A percentile compares a stretch with the other conserved stretches of the same genome.
phyloP scores from a whole-genome alignment of 2,329 filamentous ascomycete genomes.

The Sclerotinia nivalis region DNA sequence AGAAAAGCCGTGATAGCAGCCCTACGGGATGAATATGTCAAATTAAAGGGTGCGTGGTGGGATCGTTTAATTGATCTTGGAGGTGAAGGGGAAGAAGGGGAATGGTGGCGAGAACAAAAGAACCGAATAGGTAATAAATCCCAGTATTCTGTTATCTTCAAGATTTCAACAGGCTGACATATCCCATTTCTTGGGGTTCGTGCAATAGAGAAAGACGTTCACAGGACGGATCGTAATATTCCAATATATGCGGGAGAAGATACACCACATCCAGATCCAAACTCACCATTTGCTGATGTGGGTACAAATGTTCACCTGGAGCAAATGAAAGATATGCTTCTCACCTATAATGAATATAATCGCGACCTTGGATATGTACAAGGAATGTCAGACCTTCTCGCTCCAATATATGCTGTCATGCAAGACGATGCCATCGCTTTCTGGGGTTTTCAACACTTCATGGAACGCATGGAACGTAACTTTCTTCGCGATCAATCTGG shows the following conservation, averaged over 20 bases:
- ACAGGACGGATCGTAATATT: conserved; percentile 91
- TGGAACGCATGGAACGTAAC: conserved; percentile 97
- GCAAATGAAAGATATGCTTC: conserved; percentile 98
- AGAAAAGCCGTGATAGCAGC: conserved; percentile 80
- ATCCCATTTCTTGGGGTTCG: conserved; percentile 54
- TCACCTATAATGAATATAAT: conserved; percentile 99
- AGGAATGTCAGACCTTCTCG: conserved; percentile 96
- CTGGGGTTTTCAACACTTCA: conserved; percentile 94
- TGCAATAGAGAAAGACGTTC: conserved; percentile 89
- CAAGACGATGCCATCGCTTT: conserved; percentile 97
- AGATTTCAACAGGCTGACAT: conserved; percentile 38
- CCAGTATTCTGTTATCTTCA: conserved; percentile 10
- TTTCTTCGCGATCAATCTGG: conserved; percentile 94
- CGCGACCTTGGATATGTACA: conserved; percentile 94
- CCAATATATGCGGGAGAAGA: conserved; percentile 97
- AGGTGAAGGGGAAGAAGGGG: conserved; percentile 76
- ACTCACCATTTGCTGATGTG: conserved; percentile 87
- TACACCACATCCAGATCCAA: conserved; percentile 92
- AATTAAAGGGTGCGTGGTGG: conserved; percentile 95
- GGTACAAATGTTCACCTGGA: conserved; percentile 98
- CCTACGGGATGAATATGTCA: conserved; percentile 88
- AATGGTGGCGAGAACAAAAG: conserved; percentile 97
- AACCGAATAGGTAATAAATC: conserved; percentile 78
- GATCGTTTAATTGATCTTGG: conserved; percentile 83
- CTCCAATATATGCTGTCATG: conserved; percentile 93